These are phyloP conservation scores for Cercospora brassicicola DNA, from an alignment of 2,329 filamentous ascomycete genomes.

Conservation along the genomic window DNA sequence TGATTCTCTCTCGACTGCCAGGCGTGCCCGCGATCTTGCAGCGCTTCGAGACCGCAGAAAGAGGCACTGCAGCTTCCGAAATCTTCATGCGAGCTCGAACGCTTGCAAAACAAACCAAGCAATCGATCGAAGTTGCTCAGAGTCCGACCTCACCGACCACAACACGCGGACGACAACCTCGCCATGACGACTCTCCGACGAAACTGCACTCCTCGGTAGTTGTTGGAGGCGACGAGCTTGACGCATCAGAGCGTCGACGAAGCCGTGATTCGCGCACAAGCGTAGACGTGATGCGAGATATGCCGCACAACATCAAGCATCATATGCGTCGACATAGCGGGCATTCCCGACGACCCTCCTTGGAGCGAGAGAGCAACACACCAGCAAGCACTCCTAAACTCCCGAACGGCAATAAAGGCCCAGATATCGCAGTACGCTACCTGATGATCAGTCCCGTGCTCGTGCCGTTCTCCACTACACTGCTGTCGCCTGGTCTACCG, in stretches of 20 bases:
- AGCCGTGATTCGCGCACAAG: slow-evolving; percentile 45
- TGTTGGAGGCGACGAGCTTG: slow-evolving; percentile 52
- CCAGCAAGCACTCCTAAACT: background rate
- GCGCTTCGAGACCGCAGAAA: slow-evolving; percentile 56
- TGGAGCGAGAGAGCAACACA: background rate
- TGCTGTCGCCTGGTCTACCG: slow-evolving; percentile 34
- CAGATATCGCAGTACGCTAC: slow-evolving; percentile 38
- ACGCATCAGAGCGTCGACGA: slow-evolving; percentile 41
- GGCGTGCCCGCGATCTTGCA: slow-evolving; percentile 57
- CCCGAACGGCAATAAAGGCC: slow-evolving; percentile 9
- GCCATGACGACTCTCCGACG: background rate
- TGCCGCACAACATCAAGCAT: slow-evolving; percentile 38
- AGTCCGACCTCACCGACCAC: background rate
- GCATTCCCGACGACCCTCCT: slow-evolving; percentile 6
- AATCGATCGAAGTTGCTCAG: slow-evolving; percentile 26
- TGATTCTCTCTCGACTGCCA: slow-evolving; percentile 74
- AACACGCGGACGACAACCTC: background rate
- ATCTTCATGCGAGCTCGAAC: slow-evolving; percentile 69
- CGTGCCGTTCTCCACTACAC: slow-evolving; percentile 44
- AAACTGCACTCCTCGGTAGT: slow-evolving; percentile 7
- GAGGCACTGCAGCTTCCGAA: slow-evolving; percentile 63
- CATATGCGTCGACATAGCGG: slow-evolving; percentile 30
- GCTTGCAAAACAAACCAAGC: slow-evolving; percentile 64
- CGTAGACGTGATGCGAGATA: slow-evolving; percentile 42
- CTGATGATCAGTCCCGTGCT: slow-evolving; percentile 52